Percentiles rank a stretch among this genome's conserved stretches.
phyloP scores from a whole-genome alignment of 345 rosid genomes.

The Melastoma malabathricum region DNA sequence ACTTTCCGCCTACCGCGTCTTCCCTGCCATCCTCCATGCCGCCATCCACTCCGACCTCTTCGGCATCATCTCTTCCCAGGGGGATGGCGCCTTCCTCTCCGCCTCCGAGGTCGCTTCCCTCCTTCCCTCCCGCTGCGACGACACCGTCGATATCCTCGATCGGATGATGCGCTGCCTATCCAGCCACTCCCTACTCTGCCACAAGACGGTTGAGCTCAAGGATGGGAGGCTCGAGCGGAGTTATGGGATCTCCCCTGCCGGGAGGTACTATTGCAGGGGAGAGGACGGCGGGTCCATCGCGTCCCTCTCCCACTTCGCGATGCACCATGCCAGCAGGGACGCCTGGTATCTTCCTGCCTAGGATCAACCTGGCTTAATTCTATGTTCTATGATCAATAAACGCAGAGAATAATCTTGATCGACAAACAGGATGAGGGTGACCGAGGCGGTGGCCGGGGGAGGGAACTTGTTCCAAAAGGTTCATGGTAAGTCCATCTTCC shows the following conservation, averaged over 20 bases:
- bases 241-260: conserved; percentile 15
- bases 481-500: conserved; percentile 40
- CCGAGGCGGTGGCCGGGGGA: conserved; percentile 39
- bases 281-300: conserved; percentile 14
- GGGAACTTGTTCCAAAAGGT: conserved; percentile 56
- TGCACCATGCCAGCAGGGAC: conserved; percentile 1
- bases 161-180: conserved; percentile 36
- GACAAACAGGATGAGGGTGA: conserved; percentile 25
- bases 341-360: too few relatives aligned
- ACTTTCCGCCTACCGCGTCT: conserved; percentile 9
- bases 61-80: conserved; percentile 25
- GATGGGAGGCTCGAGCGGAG: conserved; percentile 10
- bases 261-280: conserved; percentile 15
- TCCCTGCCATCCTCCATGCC: conserved; percentile 39
- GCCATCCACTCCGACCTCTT: conserved; percentile 40
- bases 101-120: conserved; percentile 25
- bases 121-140: conserved; percentile 15
- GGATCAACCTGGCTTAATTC: too few relatives aligned
- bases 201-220: conserved; percentile 11
- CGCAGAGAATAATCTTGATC: too few relatives aligned
- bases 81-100: conserved; percentile 26
- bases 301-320: conserved; percentile 7
- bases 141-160: conserved; percentile 33
- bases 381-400: too few relatives aligned
- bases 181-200: conserved; percentile 28